Evolutionary conservation across 768 basidiomycete genomes (phyloP).

Genomic region (Hypholoma sublateritium): DNA sequence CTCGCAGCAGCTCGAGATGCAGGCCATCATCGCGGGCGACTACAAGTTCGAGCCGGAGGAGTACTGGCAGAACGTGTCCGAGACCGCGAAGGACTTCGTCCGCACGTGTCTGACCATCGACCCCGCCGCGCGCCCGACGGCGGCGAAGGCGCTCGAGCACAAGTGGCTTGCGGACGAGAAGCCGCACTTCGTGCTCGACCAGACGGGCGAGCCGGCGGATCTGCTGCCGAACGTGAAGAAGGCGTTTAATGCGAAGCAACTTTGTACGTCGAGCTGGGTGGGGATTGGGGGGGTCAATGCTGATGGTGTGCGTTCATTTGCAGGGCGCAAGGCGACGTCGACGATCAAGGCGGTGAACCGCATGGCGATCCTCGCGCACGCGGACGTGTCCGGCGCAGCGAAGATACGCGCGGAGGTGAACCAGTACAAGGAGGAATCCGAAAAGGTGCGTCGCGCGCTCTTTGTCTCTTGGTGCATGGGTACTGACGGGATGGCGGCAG

Average conservation of each 20-base stretch:
- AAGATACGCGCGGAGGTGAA: constrained; percentile 58
- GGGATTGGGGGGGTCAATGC: neutral
- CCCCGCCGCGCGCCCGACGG: constrained; percentile 77
- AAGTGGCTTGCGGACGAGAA: constrained; percentile 73
- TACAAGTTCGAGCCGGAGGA: constrained; percentile 82
- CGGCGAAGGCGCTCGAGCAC: constrained; percentile 70
- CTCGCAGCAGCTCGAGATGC: constrained; percentile 84
- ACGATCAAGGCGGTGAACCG: constrained; percentile 85
- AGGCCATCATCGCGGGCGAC: constrained; percentile 91
- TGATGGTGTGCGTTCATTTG: constrained; percentile 1
- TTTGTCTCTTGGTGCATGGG: no score
- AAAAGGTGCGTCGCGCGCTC: constrained; percentile 32
- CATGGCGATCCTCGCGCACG: constrained; percentile 60
- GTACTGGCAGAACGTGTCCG: constrained; percentile 86
- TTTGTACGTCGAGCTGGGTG: constrained; percentile 54
- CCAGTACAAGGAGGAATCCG: constrained; percentile 81
- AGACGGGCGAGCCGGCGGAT: constrained; percentile 65
- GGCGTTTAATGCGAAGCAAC: constrained; percentile 84
- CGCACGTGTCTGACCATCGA: constrained; percentile 81
- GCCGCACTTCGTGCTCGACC: constrained; percentile 72
- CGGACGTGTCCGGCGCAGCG: constrained; percentile 42
- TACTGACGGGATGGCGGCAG: no score
- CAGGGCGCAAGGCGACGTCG: constrained; percentile 87
- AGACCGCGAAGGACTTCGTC: constrained; percentile 84
- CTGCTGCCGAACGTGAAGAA: constrained; percentile 88